Conservation (phyloP, 208 protist genomes). For the Entamoeba moshkovskii region DNA sequence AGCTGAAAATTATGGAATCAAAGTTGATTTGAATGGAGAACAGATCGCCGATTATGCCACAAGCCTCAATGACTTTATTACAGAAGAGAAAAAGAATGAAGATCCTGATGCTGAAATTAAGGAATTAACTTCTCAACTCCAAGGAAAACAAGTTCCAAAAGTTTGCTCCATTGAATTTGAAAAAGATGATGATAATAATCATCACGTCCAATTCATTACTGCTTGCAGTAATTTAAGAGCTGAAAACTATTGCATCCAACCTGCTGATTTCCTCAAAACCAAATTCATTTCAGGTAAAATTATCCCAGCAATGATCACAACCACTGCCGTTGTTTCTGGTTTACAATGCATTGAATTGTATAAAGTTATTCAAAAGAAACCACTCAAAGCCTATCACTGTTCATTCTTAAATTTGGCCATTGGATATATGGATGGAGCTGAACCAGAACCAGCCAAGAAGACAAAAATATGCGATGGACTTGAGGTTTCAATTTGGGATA, state of each 20-base stretch:
- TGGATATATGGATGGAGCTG: constrained; percentile 15
- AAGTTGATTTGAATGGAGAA: too few relatives aligned
- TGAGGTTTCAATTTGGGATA: background rate
- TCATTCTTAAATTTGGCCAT: constrained; percentile 34
- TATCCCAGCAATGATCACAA: constrained; percentile 99
- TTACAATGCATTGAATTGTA: constrained; percentile 83
- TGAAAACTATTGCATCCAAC: constrained; percentile 65
- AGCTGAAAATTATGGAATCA: constrained; percentile 35
- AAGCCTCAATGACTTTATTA: too few relatives aligned
- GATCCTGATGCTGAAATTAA: too few relatives aligned
- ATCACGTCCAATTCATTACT: constrained; percentile 75
- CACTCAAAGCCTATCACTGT: constrained; percentile 9
- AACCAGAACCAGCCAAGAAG: constrained; percentile 14
- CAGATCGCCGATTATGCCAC: too few relatives aligned
- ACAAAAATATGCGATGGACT: background rate
- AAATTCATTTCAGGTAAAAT: constrained; percentile 84
- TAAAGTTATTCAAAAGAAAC: constrained; percentile 62
- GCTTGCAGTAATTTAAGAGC: constrained; percentile 69
- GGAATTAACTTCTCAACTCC: too few relatives aligned
- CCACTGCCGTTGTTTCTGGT: constrained; percentile 90
- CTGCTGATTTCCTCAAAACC: constrained; percentile 52
- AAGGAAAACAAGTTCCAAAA: background rate
- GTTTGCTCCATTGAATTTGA: constrained; percentile 68
- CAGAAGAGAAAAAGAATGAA: too few relatives aligned
- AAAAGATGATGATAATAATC: constrained; percentile 66